Conservation (phyloP, 257 asterid species). For the Osmanthus fragrans region DNA sequence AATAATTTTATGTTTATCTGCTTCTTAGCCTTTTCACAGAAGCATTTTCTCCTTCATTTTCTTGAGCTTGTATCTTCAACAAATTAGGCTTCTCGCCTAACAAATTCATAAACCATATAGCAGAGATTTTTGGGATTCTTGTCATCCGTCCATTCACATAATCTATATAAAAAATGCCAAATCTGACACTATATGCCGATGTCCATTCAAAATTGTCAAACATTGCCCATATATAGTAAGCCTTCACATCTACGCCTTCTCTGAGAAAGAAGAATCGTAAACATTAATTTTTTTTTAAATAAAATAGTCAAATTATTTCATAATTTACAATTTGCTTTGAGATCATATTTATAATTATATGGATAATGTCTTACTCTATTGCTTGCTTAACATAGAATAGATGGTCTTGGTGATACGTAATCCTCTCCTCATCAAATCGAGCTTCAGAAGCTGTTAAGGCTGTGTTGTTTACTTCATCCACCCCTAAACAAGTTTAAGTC, state of each 20-base stretch:
- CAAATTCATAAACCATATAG: background rate
- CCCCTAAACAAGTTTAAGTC: background rate
- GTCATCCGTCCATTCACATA: background rate
- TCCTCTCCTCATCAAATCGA: background rate
- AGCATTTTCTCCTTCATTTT: too few relatives aligned
- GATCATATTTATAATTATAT: too few relatives aligned
- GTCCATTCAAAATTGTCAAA: conserved; percentile 15
- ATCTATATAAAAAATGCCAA: conserved; percentile 10
- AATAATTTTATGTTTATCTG: too few relatives aligned
- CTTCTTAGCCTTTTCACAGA: too few relatives aligned
- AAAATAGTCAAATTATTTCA: too few relatives aligned
- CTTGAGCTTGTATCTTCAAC: too few relatives aligned
- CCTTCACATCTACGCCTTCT: too few relatives aligned
- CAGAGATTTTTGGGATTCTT: background rate
- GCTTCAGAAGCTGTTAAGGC: conserved; percentile 6
- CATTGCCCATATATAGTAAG: background rate
- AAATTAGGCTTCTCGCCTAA: too few relatives aligned
- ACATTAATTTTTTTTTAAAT: too few relatives aligned
- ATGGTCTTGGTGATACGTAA: conserved; percentile 22
- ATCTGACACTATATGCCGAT: background rate
- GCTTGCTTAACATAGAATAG: conserved; percentile 15
- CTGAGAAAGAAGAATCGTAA: background rate
- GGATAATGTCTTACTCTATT: conserved; percentile 9
- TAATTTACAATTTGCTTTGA: too few relatives aligned
- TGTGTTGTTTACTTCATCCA: conserved; percentile 20